phyloP scores from a whole-genome alignment of 75 land plant genomes.

The Picea sitchensis region DNA sequence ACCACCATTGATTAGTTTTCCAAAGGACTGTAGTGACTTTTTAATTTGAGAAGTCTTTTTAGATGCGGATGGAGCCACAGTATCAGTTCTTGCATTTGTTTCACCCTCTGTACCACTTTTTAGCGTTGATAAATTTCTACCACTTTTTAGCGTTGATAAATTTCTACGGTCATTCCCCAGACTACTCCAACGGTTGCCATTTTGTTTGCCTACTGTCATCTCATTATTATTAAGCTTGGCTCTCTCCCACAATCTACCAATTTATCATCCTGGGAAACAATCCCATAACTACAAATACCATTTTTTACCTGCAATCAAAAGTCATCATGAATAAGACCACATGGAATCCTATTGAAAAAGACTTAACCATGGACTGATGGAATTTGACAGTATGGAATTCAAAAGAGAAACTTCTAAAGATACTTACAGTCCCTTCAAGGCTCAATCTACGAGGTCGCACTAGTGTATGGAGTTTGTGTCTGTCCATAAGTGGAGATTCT shows the following conservation, averaged over 20 bases:
- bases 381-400: constrained; percentile 1
- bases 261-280: neutral
- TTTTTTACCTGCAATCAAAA: neutral
- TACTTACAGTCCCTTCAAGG: constrained; percentile 26
- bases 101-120: too few relatives aligned
- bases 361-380: too few relatives aligned
- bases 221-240: neutral
- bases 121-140: too few relatives aligned
- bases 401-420: too few relatives aligned
- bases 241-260: neutral
- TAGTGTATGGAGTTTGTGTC: neutral
- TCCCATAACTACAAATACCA: neutral
- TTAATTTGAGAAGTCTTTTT: constrained; percentile 43
- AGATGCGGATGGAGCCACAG: neutral
- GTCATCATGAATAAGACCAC: too few relatives aligned
- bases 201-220: neutral
- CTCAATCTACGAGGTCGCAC: constrained; percentile 38
- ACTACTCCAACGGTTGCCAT: neutral
- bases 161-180: neutral
- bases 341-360: too few relatives aligned
- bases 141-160: neutral
- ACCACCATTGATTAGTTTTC: constrained; percentile 46
- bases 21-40: constrained; percentile 46
- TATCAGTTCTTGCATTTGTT: neutral
- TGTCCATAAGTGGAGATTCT: constrained; percentile 1